Evolutionary conservation across 192 early-diverging fungal species (phyloP), one percentile per base, ranked within the genome.

Genomic region (Rhizoclosmatium sp.): DNA sequence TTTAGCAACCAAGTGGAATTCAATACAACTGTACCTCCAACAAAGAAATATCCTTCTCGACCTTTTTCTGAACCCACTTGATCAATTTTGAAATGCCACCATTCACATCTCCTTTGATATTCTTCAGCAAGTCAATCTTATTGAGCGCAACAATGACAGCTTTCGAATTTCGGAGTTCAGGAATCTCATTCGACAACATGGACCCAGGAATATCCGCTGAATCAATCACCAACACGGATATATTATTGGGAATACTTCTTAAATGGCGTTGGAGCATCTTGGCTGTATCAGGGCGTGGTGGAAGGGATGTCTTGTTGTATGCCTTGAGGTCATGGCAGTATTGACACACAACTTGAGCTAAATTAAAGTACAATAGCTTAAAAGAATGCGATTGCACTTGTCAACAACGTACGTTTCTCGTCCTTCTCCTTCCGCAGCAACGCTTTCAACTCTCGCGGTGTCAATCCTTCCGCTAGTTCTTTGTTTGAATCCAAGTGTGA

Each of bases 211-310:
- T 14, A 62, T 75, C 72, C 12, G 59, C 39, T 46, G 72, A 56
- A 39, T 75, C 72, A 39, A 75, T 44, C 12, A 75, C 72, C 14
- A 64, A n/a, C 21, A 75, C 72, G 4, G 21, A 56, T 44, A 75
- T 42, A 45, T 39, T 49, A 14, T 44, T 19, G 9, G 59, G 72
- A 39, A 42, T 23, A 21, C 62, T n/a, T 39, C 44, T n/a, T 19
- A 75, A 14, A 48, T 75, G 72, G 7, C 45, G 19, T 46, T 44
- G 42, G 2, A 75, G 16, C 10, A 75, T 23, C 45, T 62, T 45
- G 7, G 10, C 41, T 14, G 47, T 62, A 2, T 60, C 72, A 14
- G 58, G 59, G 41, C 58, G 59, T n/a, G 31, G 19, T 3, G 72
- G 39, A 2, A 64, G 56, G n/a, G 7, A 9, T 4, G 21, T 40